These are phyloP conservation scores for Neurospora intermedia DNA, from an alignment of 495 filamentous ascomycete species.

Conservation along the genomic window DNA sequence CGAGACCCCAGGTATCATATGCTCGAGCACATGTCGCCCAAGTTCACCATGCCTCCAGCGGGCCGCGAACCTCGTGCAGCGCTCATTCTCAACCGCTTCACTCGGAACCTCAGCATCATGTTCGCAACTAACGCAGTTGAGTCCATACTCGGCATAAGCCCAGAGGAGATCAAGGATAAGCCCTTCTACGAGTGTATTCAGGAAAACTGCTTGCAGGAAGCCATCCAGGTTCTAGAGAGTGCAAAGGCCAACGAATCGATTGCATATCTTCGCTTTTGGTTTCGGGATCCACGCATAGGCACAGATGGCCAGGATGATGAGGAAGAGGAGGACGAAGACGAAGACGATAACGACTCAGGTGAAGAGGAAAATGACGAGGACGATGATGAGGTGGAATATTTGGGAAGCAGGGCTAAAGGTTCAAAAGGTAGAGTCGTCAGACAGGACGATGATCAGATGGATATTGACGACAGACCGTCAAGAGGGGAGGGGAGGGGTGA, in stretches of 20 bases:
- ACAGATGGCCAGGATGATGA: constrained; percentile 19
- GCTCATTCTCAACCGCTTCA: constrained; percentile 80
- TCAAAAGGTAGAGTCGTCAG: constrained; percentile 14
- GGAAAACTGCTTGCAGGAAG: constrained; percentile 63
- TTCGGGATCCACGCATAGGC: constrained; percentile 54
- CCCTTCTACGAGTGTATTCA: constrained; percentile 78
- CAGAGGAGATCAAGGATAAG: constrained; percentile 54
- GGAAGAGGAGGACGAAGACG: constrained; percentile 25
- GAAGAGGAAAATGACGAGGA: constrained; percentile 15
- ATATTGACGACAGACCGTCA: constrained; percentile 18
- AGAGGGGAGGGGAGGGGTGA: not conserved
- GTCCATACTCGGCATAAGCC: constrained; percentile 58
- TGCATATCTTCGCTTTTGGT: constrained; percentile 86
- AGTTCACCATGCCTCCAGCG: constrained; percentile 58
- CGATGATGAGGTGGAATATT: not conserved
- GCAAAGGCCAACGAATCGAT: constrained; percentile 92
- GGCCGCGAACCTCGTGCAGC: constrained; percentile 74
- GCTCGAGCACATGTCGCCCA: constrained; percentile 73
- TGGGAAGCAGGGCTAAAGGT: constrained; percentile 6
- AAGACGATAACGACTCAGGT: constrained; percentile 19
- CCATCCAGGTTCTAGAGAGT: constrained; percentile 65
- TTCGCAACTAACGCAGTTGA: constrained; percentile 70
- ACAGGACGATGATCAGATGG: constrained; percentile 17
- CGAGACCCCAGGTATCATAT: constrained; percentile 84
- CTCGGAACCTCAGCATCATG: constrained; percentile 72